These are phyloP conservation scores for Hypoxylon fuscum DNA, from an alignment of 495 filamentous ascomycete species.

Conservation along the genomic window DNA sequence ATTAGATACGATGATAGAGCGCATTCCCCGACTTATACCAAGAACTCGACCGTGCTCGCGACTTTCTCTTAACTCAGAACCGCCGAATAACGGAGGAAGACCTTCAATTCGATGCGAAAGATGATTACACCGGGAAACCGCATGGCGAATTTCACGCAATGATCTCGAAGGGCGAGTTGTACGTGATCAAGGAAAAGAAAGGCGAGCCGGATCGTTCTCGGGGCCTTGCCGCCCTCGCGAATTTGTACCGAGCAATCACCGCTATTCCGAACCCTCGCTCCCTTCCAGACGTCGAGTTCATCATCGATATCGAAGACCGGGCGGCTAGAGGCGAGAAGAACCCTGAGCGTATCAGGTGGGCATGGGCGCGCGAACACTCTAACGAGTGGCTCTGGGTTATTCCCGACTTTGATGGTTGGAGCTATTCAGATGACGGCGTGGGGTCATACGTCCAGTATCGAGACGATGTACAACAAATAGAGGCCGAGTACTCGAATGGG, in stretches of 20 bases:
- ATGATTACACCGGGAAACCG: slow-evolving; percentile 22
- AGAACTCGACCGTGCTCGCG: slow-evolving; percentile 35
- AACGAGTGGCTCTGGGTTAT: slow-evolving; percentile 69
- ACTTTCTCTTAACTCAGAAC: slow-evolving; percentile 27
- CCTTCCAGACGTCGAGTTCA: slow-evolving; percentile 69
- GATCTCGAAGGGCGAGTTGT: slow-evolving; percentile 33
- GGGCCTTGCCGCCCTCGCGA: slow-evolving; percentile 31
- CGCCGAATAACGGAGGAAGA: slow-evolving; percentile 26
- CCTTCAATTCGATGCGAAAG: slow-evolving; percentile 18
- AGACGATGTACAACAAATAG: slow-evolving; percentile 48
- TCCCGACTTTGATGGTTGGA: slow-evolving; percentile 75
- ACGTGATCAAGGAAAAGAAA: slow-evolving; percentile 32
- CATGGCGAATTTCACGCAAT: slow-evolving; percentile 37
- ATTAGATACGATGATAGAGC: slow-evolving; percentile 19
- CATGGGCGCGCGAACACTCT: slow-evolving; percentile 52
- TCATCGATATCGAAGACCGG: slow-evolving; percentile 65
- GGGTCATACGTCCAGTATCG: slow-evolving; percentile 61
- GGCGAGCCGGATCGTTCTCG: slow-evolving; percentile 36
- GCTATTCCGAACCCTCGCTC: slow-evolving; percentile 49
- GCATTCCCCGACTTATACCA: slow-evolving; percentile 31
- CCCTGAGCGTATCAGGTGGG: slow-evolving; percentile 57
- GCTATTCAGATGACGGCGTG: slow-evolving; percentile 65
- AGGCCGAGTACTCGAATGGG: slow-evolving; percentile 26
- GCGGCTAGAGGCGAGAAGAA: slow-evolving; percentile 41
- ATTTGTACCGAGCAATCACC: slow-evolving; percentile 52